Conservation (phyloP, 371 early-diverging fungal species). For the Dinochytrium kinnereticum region DNA sequence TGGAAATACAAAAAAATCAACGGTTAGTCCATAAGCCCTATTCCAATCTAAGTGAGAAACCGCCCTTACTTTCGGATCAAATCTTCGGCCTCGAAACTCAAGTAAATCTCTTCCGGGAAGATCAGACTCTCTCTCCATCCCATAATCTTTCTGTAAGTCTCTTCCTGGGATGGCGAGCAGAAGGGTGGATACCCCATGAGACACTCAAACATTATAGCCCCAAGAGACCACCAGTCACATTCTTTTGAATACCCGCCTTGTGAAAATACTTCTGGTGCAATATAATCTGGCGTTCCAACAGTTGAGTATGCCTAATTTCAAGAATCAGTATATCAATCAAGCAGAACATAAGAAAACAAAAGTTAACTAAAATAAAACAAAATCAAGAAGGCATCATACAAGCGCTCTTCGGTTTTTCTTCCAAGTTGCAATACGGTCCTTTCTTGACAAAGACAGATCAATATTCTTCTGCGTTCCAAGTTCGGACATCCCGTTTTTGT, state of each 20-base stretch:
- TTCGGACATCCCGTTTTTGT: constrained; percentile 3
- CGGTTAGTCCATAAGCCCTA: too few relatives aligned
- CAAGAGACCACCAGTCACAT: constrained; percentile 99
- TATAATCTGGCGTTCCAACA: constrained; percentile 98
- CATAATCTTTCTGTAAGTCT: constrained; percentile 97
- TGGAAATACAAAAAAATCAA: constrained; percentile 25
- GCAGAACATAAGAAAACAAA: background rate
- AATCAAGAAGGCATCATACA: constrained; percentile 40
- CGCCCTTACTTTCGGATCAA: constrained; percentile 74
- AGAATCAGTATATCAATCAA: background rate
- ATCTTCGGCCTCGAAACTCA: constrained; percentile 90
- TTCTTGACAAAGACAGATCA: constrained; percentile 67
- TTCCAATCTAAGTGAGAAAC: background rate
- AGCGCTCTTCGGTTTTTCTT: constrained; percentile 91
- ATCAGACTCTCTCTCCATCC: constrained; percentile 89
- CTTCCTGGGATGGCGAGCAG: constrained; percentile 92
- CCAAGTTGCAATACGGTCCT: constrained; percentile 84
- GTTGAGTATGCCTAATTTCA: constrained; percentile 62
- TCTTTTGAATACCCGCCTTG: constrained; percentile 88
- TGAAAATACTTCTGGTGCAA: constrained; percentile 86
- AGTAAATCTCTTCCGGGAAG: constrained; percentile 92
- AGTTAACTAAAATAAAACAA: constrained; percentile 1
- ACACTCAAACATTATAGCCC: constrained; percentile 98
- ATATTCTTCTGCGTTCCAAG: constrained; percentile 69
- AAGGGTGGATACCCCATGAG: constrained; percentile 97